Evolutionary conservation across 2,329 filamentous ascomycete species (phyloP), one percentile per base, ranked within the genome.

Genomic region (Alternaria rosae): DNA sequence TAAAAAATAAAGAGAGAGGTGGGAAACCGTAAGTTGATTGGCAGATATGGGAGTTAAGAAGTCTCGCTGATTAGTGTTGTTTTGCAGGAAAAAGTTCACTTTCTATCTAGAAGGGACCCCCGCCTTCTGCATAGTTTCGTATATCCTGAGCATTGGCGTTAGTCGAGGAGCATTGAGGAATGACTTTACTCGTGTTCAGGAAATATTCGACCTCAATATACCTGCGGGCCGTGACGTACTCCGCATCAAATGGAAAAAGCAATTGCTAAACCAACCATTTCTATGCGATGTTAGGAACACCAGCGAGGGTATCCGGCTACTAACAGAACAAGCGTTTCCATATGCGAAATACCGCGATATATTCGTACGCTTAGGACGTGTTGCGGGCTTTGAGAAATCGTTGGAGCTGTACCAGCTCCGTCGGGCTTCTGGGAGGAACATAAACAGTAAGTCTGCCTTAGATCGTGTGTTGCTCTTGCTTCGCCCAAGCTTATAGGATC

Each of bases 131-230:
- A 69, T 70, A 32, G 58, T 70, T 30, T 65, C 48, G n/a, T 53
- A 66, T 53, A 65, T 70, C 4, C 44, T 70, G 30, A 53, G 59
- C 32, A 65, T 70, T 45, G 53, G 68, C 43, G 23, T 56, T 26
- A 30, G 59, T 52, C 23, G 52, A 55, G 32, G 47, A 35, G 57
- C 58, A 59, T 67, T 69, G 7, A 56, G 57, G 21, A 47, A 68
- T 55, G 44, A 62, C 3, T 71, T 71, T 55, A 50, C 42, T 17
- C 64, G 53, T 52, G 30, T 68, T 57, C 47, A 66, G 48, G 23
- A 69, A n/a, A 66, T 71, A 57, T 71, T 71, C 25, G 48, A 71
- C 55, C 60, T 71, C 10, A 55, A 41, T 21, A 62, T 71, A 61
- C 61, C 54, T 53, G 54, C 26, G 25, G 45, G 42, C 26, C 60